These are phyloP conservation scores for Russula dissimulans DNA, from an alignment of 768 basidiomycete species.

Conservation along the genomic window DNA sequence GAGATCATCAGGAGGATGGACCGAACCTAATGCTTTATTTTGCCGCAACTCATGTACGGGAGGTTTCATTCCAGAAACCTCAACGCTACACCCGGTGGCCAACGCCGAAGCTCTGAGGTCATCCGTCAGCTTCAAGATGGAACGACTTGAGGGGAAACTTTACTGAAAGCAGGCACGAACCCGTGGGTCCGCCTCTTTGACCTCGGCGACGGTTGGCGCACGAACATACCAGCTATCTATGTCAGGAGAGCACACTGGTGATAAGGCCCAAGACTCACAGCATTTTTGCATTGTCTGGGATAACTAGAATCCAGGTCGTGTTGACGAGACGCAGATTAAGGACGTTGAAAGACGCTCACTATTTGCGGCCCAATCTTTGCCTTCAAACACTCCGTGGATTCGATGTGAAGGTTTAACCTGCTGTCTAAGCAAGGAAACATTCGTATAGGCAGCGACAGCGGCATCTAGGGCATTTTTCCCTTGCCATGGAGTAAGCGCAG, in stretches of 20 bases:
- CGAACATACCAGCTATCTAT: slow-evolving; percentile 56
- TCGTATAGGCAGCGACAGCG: slow-evolving; percentile 76
- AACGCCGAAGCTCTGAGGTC: slow-evolving; percentile 49
- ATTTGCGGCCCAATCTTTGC: slow-evolving; percentile 66
- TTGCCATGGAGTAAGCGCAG: slow-evolving; percentile 76
- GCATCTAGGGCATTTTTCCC: slow-evolving; percentile 79
- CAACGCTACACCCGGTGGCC: slow-evolving; percentile 54
- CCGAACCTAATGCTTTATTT: slow-evolving; percentile 51
- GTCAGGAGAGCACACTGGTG: background rate
- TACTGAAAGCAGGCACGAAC: slow-evolving; percentile 69
- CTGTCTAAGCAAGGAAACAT: slow-evolving; percentile 71
- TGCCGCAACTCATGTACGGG: slow-evolving; percentile 52
- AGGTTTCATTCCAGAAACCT: slow-evolving; percentile 29
- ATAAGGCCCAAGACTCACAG: slow-evolving; percentile 33
- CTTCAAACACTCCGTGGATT: slow-evolving; percentile 72
- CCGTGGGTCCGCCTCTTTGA: slow-evolving; percentile 45
- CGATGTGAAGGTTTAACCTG: slow-evolving; percentile 71
- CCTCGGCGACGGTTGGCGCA: slow-evolving; percentile 56
- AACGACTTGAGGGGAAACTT: slow-evolving; percentile 18
- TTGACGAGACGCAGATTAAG: background rate
- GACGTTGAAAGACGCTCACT: slow-evolving; percentile 33
- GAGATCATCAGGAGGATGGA: background rate
- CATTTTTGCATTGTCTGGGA: slow-evolving; percentile 74
- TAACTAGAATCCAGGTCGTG: slow-evolving; percentile 39
- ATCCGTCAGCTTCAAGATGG: background rate